Conservation (phyloP, 1,139 yeast species). For the Lizanozyma gosingica region DNA sequence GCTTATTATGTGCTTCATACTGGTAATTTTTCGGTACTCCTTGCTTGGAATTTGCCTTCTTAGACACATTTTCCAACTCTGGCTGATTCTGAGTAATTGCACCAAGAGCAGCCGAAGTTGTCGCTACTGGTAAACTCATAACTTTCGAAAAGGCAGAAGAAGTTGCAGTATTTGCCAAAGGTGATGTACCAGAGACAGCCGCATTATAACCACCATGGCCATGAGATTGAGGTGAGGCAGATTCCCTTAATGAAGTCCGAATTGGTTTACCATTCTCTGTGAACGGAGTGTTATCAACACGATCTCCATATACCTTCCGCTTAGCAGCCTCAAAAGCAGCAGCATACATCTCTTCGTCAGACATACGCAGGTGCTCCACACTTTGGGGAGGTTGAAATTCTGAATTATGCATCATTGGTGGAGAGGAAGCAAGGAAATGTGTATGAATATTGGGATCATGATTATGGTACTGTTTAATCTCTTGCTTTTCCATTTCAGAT, state of each 20-base stretch:
- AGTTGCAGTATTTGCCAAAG: neutral
- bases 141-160: neutral
- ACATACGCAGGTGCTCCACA: neutral
- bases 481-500: conserved; percentile 1
- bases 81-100: neutral
- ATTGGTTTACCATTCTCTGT: neutral
- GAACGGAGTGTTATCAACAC: neutral
- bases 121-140: neutral
- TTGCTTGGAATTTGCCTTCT: neutral
- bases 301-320: conserved; percentile 15
- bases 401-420: neutral
- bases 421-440: too few relatives aligned
- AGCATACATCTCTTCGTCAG: conserved; percentile 12
- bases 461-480: neutral
- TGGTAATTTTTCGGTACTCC: neutral
- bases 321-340: conserved; percentile 18
- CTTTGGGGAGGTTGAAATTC: neutral
- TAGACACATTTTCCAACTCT: neutral
- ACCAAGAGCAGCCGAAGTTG: too few relatives aligned
- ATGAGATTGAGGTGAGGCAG: neutral
- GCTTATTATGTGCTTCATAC: neutral
- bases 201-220: neutral
- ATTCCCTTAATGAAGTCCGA: neutral
- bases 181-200: neutral
- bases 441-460: neutral